Evolutionary conservation across 2,329 filamentous ascomycete genomes (phyloP).

Genomic region (Claviceps arundinis): DNA sequence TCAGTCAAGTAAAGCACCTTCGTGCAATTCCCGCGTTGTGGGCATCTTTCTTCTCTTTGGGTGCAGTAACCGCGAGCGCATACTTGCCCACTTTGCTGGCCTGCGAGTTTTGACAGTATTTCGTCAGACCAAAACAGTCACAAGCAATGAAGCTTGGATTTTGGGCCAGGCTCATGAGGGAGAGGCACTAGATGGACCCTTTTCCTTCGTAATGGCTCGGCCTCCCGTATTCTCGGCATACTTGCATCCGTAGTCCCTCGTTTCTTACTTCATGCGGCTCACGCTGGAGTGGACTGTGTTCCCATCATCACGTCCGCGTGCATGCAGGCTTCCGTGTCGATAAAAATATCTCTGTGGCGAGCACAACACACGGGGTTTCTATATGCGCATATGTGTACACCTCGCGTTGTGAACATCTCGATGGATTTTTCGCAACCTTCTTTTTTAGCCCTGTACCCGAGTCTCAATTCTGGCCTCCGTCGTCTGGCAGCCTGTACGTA

Average conservation of each 20-base stretch:
- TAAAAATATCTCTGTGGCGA: background rate
- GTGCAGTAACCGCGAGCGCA: background rate
- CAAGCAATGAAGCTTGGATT: background rate
- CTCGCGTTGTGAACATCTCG: background rate
- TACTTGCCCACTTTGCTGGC: background rate
- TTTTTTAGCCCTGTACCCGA: background rate
- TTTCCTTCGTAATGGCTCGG: background rate
- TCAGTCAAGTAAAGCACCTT: too few species aligned
- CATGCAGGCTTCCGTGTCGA: background rate
- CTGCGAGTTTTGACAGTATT: too few species aligned
- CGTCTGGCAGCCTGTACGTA: background rate
- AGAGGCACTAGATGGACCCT: background rate
- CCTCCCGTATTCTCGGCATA: background rate
- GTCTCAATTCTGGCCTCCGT: background rate
- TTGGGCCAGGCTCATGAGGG: background rate
- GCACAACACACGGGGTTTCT: background rate
- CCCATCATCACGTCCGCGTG: background rate
- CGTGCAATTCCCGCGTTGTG: background rate
- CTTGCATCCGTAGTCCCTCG: background rate
- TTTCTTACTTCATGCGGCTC: background rate
- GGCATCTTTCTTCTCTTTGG: background rate
- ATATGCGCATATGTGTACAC: background rate
- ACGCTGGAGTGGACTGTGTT: background rate
- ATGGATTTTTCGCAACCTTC: background rate
- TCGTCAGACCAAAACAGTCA: background rate